Percentiles rank a stretch among this genome's conserved stretches.
phyloP scores from a whole-genome alignment of 2,329 filamentous ascomycete species.

The Stagonosporopsis vannaccii region DNA sequence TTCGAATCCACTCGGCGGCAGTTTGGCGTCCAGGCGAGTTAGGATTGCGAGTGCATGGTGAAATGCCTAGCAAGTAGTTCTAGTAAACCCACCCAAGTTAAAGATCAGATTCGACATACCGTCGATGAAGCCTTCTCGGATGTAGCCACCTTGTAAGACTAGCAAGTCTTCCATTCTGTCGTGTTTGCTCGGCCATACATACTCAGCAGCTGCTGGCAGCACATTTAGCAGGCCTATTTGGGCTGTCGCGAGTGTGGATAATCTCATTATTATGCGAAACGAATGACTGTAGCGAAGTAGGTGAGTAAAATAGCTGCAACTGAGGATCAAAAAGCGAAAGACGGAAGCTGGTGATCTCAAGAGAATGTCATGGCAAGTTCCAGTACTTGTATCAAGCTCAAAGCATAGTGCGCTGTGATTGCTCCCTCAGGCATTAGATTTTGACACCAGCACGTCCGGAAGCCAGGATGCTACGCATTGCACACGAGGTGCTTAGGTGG shows the following conservation, averaged over 20 bases:
- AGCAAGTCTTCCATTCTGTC: constrained; percentile 20
- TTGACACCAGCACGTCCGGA: background rate
- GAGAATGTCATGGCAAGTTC: background rate
- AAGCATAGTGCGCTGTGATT: constrained; percentile 1
- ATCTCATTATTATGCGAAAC: constrained; percentile 6
- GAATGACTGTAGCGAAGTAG: constrained; percentile 6
- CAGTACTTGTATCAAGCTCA: background rate
- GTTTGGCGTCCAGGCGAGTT: constrained; percentile 30
- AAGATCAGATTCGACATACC: background rate
- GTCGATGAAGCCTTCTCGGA: constrained; percentile 12
- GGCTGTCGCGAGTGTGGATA: constrained; percentile 4
- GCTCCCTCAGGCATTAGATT: background rate
- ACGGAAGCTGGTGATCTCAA: background rate
- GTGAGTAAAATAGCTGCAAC: background rate
- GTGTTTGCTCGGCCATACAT: constrained; percentile 14
- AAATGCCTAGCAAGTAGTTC: constrained; percentile 19
- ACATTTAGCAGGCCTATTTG: constrained; percentile 10
- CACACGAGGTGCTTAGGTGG: background rate
- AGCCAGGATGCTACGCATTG: background rate
- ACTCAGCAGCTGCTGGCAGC: constrained; percentile 16
- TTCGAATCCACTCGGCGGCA: constrained; percentile 42
- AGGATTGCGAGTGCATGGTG: constrained; percentile 24
- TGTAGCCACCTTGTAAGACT: constrained; percentile 16
- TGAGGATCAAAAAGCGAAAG: background rate
- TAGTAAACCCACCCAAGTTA: too few species aligned